Conservation (phyloP, 1,284 basidiomycete genomes). For the Cutaneotrichosporon arboriforme region DNA sequence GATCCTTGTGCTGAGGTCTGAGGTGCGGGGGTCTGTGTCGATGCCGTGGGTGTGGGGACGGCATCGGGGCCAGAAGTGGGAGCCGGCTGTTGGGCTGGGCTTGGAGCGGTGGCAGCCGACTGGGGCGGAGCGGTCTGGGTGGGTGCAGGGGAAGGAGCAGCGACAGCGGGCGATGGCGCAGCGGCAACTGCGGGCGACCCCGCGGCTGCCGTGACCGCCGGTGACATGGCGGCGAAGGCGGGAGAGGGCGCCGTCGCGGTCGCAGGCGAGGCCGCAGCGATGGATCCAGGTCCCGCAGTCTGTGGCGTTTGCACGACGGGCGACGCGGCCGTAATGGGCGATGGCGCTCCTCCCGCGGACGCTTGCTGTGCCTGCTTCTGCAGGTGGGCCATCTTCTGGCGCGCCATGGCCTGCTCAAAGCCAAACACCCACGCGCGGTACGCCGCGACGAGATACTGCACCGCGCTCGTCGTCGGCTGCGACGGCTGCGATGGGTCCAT, state of each 20-base stretch:
- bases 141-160: background rate
- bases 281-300: background rate
- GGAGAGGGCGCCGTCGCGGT: conserved; percentile 4
- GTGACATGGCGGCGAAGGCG: conserved; percentile 14
- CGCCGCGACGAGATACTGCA: conserved; percentile 31
- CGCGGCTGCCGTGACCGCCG: background rate
- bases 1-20: too few species aligned
- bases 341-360: background rate
- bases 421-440: conserved; percentile 37
- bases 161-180: background rate
- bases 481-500: conserved; percentile 19
- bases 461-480: conserved; percentile 26
- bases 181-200: background rate
- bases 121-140: background rate
- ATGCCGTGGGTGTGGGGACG: too few species aligned
- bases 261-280: conserved; percentile 7
- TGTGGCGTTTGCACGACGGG: background rate
- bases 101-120: too few species aligned
- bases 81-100: background rate
- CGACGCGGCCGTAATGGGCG: background rate
- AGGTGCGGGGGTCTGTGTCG: too few species aligned
- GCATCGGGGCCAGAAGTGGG: too few species aligned
- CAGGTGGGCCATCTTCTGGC: conserved; percentile 14
- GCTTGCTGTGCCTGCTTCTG: conserved; percentile 12
- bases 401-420: conserved; percentile 37